phyloP scores from a whole-genome alignment of 2,329 filamentous ascomycete species.

The Phoma sp. region DNA sequence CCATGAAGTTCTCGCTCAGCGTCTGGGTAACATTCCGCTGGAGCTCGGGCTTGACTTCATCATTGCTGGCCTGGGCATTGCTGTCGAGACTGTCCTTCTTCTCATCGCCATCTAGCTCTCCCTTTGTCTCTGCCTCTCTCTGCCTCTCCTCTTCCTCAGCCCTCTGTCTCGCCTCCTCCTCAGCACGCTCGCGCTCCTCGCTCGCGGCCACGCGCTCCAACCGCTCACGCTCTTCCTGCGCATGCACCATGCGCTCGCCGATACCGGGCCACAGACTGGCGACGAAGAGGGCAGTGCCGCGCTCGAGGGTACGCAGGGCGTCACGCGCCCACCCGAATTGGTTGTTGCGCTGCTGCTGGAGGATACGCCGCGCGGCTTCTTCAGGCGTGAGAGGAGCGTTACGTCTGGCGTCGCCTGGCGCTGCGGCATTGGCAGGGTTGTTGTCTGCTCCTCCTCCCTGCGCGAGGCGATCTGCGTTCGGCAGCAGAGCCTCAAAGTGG shows the following conservation, averaged over 20 bases:
- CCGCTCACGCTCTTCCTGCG: conserved; percentile 56
- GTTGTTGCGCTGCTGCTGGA: conserved; percentile 44
- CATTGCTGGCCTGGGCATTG: background rate
- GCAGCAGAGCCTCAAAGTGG: conserved; percentile 54
- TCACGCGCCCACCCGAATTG: conserved; percentile 40
- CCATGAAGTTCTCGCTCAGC: conserved; percentile 8
- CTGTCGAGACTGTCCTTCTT: background rate
- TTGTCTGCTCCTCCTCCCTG: conserved; percentile 15
- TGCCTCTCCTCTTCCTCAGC: conserved; percentile 17
- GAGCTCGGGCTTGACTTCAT: conserved; percentile 6
- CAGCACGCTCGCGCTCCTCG: conserved; percentile 23
- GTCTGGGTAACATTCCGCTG: conserved; percentile 16
- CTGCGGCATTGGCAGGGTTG: conserved; percentile 5
- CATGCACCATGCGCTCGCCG: conserved; percentile 65
- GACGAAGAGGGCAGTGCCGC: conserved; percentile 65
- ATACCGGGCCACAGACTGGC: conserved; percentile 67
- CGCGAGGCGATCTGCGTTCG: conserved; percentile 26
- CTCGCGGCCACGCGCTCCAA: conserved; percentile 39
- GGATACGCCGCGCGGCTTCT: conserved; percentile 49
- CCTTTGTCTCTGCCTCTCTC: conserved; percentile 14
- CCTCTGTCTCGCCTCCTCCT: conserved; percentile 25
- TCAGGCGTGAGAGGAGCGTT: conserved; percentile 44
- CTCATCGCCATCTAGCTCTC: conserved; percentile 14
- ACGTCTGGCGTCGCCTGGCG: conserved; percentile 9
- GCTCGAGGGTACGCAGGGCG: conserved; percentile 56